Evolutionary conservation across 805 yeast species (phyloP).

Genomic region (Wickerhamomyces sydowiorum): DNA sequence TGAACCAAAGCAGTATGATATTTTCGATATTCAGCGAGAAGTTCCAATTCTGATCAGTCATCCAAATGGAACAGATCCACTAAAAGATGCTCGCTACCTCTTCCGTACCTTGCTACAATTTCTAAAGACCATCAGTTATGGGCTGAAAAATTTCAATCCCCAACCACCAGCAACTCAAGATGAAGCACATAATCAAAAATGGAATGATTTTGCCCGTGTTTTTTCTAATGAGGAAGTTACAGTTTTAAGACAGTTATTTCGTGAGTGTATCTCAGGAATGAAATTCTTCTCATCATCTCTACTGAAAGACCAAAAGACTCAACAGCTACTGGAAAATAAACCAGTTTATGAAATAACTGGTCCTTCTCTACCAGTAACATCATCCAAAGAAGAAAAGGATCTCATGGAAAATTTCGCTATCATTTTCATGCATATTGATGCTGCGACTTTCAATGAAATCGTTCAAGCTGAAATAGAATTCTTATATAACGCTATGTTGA

Average conservation of each 20-base stretch:
- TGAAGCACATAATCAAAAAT: constrained; percentile 46
- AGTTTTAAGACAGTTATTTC: constrained; percentile 68
- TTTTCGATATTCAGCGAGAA: constrained; percentile 40
- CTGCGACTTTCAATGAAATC: constrained; percentile 92
- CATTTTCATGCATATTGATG: constrained; percentile 88
- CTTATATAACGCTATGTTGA: constrained; percentile 71
- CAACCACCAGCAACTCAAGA: constrained; percentile 52
- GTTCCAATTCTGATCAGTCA: constrained; percentile 59
- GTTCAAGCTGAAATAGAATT: constrained; percentile 74
- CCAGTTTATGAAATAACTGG: constrained; percentile 59
- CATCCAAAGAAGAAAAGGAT: constrained; percentile 91
- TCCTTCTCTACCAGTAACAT: constrained; percentile 77
- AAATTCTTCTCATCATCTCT: constrained; percentile 56
- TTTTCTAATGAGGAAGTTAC: constrained; percentile 78
- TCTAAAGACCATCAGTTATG: constrained; percentile 82
- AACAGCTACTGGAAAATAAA: constrained; percentile 21
- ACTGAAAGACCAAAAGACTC: constrained; percentile 18
- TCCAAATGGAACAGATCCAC: constrained; percentile 49
- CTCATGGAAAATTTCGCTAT: constrained; percentile 94
- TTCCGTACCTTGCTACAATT: constrained; percentile 88
- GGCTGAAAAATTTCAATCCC: constrained; percentile 85
- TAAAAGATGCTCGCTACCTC: constrained; percentile 82
- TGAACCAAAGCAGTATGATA: constrained; percentile 23
- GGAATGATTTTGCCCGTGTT: constrained; percentile 87
- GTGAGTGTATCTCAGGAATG: constrained; percentile 80